These are phyloP conservation scores for Lasiodiplodia gonubiensis DNA, from an alignment of 2,329 filamentous ascomycete genomes.

Conservation along the genomic window DNA sequence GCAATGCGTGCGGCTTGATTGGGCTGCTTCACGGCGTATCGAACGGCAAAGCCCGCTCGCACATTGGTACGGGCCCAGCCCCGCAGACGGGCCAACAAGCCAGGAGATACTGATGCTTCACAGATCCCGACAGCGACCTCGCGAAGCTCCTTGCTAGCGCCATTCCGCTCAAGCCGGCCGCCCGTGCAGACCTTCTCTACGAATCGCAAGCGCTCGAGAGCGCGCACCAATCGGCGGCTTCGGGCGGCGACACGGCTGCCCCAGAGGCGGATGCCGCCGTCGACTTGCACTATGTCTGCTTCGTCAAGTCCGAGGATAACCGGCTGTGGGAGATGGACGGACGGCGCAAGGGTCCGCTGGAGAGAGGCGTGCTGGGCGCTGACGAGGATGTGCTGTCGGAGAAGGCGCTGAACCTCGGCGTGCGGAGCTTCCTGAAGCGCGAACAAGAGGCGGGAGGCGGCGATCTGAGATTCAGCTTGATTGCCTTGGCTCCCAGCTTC, in stretches of 20 bases:
- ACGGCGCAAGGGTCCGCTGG: slow-evolving; percentile 71
- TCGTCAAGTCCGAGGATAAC: slow-evolving; percentile 76
- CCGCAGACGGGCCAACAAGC: not conserved
- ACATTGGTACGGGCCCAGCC: slow-evolving; percentile 41
- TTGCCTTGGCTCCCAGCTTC: slow-evolving; percentile 63
- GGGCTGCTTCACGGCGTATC: slow-evolving; percentile 60
- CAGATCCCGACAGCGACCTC: slow-evolving; percentile 61
- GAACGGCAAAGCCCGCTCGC: slow-evolving; percentile 54
- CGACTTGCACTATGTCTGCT: slow-evolving; percentile 96
- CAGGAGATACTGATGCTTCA: slow-evolving; percentile 22
- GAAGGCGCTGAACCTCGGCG: slow-evolving; percentile 74
- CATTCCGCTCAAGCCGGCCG: slow-evolving; percentile 68
- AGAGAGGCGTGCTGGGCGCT: slow-evolving; percentile 56
- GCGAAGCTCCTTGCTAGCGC: slow-evolving; percentile 71
- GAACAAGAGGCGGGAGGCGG: slow-evolving; percentile 62
- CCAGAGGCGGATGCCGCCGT: slow-evolving; percentile 79
- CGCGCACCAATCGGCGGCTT: slow-evolving; percentile 80
- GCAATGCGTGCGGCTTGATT: slow-evolving; percentile 64
- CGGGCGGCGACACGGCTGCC: slow-evolving; percentile 76
- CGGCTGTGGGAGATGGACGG: slow-evolving; percentile 83
- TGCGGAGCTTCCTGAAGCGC: slow-evolving; percentile 63
- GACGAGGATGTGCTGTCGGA: slow-evolving; percentile 65
- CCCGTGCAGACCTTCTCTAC: slow-evolving; percentile 78
- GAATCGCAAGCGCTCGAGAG: slow-evolving; percentile 74
- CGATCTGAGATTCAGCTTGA: slow-evolving; percentile 67